A percentile compares a stretch with the other conserved stretches of the same genome.
Evolutionary conservation across 1,284 basidiomycete species (phyloP).

Genomic region (Microbotryum silenes-acaulis): DNA sequence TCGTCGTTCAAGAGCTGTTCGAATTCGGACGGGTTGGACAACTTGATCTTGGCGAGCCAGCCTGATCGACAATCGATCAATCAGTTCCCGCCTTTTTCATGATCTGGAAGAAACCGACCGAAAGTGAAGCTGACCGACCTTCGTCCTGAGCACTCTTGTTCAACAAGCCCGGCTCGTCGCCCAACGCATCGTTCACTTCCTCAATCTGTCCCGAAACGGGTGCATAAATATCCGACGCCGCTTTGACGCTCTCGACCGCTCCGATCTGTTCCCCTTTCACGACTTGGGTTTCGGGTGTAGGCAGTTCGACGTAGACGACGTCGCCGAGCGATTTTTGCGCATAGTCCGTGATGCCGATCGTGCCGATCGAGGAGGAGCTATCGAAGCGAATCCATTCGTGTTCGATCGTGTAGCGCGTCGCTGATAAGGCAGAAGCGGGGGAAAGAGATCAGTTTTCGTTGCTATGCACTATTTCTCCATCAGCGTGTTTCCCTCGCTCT

Average conservation of each 20-base stretch:
- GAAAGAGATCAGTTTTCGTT: not conserved
- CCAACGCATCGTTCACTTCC: slow-evolving; percentile 69
- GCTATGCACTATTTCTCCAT: not conserved
- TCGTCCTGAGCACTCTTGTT: slow-evolving; percentile 82
- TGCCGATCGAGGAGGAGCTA: slow-evolving; percentile 67
- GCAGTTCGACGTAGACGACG: slow-evolving; percentile 95
- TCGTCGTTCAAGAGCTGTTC: slow-evolving; percentile 66
- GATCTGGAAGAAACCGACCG: too few species aligned
- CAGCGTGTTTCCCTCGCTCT: not conserved
- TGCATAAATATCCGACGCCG: slow-evolving; percentile 56
- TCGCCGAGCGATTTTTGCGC: slow-evolving; percentile 90
- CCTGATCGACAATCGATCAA: slow-evolving; percentile 47
- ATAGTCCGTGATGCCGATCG: slow-evolving; percentile 84
- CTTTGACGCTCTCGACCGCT: slow-evolving; percentile 93
- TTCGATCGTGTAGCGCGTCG: slow-evolving; percentile 74
- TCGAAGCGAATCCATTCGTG: slow-evolving; percentile 87
- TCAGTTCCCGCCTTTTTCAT: too few species aligned
- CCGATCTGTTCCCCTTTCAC: slow-evolving; percentile 84
- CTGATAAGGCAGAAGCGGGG: slow-evolving; percentile 43
- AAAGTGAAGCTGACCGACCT: slow-evolving; percentile 51
- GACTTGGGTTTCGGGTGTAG: slow-evolving; percentile 60
- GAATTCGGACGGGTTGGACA: slow-evolving; percentile 69
- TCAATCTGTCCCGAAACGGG: slow-evolving; percentile 79
- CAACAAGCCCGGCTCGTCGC: slow-evolving; percentile 65
- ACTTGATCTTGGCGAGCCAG: slow-evolving; percentile 90